Evolutionary conservation across 1,284 basidiomycete genomes (phyloP).

Genomic region (Abortiporus biennis): DNA sequence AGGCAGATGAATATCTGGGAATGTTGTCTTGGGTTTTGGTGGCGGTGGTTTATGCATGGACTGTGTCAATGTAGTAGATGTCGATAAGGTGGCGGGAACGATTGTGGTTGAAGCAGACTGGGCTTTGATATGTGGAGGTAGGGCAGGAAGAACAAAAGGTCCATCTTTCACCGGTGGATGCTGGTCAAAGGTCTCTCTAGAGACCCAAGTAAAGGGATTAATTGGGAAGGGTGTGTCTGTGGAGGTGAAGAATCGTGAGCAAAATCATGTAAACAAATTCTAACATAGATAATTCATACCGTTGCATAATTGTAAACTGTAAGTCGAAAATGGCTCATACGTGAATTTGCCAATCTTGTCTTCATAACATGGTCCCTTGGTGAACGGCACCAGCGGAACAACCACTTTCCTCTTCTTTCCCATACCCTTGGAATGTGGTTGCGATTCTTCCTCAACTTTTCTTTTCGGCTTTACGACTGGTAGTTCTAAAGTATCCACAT

Average conservation of each 20-base stretch:
- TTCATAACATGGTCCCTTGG: slow-evolving; percentile 78
- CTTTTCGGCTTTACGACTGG: slow-evolving; percentile 49
- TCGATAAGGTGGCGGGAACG: background rate
- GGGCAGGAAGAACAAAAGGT: background rate
- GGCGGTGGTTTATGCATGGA: slow-evolving; percentile 27
- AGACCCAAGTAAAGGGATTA: slow-evolving; percentile 73
- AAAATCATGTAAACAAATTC: background rate
- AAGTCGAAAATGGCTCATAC: slow-evolving; percentile 59
- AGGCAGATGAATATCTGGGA: slow-evolving; percentile 60
- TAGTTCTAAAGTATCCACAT: slow-evolving; percentile 29
- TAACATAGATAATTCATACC: slow-evolving; percentile 37
- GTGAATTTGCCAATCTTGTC: slow-evolving; percentile 49
- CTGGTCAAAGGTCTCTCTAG: slow-evolving; percentile 24
- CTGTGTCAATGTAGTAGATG: background rate
- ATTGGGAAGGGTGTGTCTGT: slow-evolving; percentile 69
- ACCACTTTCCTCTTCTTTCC: slow-evolving; percentile 68
- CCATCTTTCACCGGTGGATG: no score
- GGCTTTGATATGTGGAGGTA: slow-evolving; percentile 7
- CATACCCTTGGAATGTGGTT: no score
- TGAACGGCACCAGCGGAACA: slow-evolving; percentile 68
- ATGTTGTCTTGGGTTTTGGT: slow-evolving; percentile 46
- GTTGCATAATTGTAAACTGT: slow-evolving; percentile 73
- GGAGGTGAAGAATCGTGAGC: slow-evolving; percentile 1
- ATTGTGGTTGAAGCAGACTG: slow-evolving; percentile 3
- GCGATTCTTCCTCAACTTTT: slow-evolving; percentile 30